Evolutionary conservation across 345 rosid genomes (phyloP).

Genomic region (Arabis hirsuta): DNA sequence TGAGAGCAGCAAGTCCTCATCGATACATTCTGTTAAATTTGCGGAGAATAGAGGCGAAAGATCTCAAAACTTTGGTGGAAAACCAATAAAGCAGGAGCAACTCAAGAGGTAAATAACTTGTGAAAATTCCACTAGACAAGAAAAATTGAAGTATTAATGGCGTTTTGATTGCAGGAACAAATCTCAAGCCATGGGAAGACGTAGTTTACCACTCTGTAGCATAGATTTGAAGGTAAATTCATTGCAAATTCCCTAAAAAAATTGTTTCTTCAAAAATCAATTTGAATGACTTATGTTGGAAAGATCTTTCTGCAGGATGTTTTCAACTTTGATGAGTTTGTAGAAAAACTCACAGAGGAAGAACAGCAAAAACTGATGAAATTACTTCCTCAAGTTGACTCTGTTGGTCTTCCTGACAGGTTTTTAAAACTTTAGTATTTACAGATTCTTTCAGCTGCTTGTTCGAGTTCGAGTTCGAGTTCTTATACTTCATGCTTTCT

Average conservation of each 20-base stretch:
- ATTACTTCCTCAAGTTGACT: constrained; percentile 70
- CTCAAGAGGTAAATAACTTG: constrained; percentile 58
- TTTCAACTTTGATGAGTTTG: constrained; percentile 79
- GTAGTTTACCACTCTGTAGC: constrained; percentile 65
- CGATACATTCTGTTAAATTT: constrained; percentile 32
- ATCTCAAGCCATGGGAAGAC: constrained; percentile 61
- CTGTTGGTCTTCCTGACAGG: constrained; percentile 66
- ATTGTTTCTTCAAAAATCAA: neutral
- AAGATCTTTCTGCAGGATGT: constrained; percentile 56
- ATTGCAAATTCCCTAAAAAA: neutral
- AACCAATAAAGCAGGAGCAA: constrained; percentile 51
- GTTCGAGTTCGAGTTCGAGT: neutral
- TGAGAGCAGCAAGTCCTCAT: constrained; percentile 59
- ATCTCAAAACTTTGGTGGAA: constrained; percentile 24
- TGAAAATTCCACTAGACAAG: neutral
- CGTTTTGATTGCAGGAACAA: constrained; percentile 66
- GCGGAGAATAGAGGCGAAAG: too few relatives aligned
- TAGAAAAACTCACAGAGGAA: constrained; percentile 61
- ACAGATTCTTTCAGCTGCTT: constrained; percentile 5
- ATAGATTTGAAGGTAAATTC: constrained; percentile 79
- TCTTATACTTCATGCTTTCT: constrained; percentile 14
- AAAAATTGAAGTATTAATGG: neutral
- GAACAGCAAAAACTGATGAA: constrained; percentile 79
- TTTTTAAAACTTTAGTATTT: constrained; percentile 20
- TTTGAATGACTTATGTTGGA: neutral